Base-by-base conservation (phyloP, 2,329 filamentous ascomycete species). In the Clarireedia homoeocarpa region DNA sequence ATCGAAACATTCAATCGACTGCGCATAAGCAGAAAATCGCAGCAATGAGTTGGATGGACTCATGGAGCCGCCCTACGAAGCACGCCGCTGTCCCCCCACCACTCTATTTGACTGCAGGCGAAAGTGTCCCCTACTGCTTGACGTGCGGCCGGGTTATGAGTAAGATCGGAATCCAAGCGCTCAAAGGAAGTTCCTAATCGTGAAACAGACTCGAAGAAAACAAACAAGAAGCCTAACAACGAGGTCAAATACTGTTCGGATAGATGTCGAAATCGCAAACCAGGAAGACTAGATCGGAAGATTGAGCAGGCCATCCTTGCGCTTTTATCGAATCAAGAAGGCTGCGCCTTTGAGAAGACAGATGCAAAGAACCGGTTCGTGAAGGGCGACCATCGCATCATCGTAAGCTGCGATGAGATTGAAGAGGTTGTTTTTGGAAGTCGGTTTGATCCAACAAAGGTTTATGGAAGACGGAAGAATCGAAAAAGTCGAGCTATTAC, bases 171-270 rank as follows among this genome's bases (percentile, higher is more conserved):
- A 24, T 15, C 23, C 5, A 24, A 34, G 6, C 9, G 1, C 3
- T 23, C 15, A 14, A n/a, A 5, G 30, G 30, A 10, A 7, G 6
- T 30, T 30, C 50, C 52, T 54, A 50, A 54, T 50, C 26, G 34
- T 15, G 14, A 17, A 15, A 34, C 14, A 54, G 52, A 20, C 52
- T 42, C 52, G 12, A 54, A 50, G 44, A 54, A 54, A 30, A 26
- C 52, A 0, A 54, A 23, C 52, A 54, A 54, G 27, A 54, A 50
- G 26, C 7, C 46, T 10, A 54, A 54, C 5, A 50, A 50, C 40
- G 52, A 54, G 36, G 47, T 62, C 68, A 82, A 81, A 59, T 84
- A 82, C 70, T 84, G 81, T 69, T 84, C 80, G 0, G 71, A 75
- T 47, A 71, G 76, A 39, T 84, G 81, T 61, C 72, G 78, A 20